Base-by-base conservation (phyloP, 176 grass and related monocot species). In the Cenchrus fungigraminus region DNA sequence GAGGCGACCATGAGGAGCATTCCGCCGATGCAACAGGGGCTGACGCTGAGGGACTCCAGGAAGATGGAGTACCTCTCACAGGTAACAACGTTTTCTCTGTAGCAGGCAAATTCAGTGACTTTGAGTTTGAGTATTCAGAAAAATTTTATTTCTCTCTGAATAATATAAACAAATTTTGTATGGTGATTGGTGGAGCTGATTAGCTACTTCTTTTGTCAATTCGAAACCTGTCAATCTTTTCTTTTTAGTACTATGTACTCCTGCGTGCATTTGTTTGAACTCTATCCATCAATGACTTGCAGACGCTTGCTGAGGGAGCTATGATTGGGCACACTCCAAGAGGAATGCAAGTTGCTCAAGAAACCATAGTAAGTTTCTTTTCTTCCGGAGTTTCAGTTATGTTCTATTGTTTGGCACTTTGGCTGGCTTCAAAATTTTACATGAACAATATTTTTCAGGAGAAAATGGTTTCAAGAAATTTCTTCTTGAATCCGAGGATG, bases 271-370 rank as follows among this genome's bases (percentile, higher is more conserved):
- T 66, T 34, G 6, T 53, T 16, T 83, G 6, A 77, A 72, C 71
- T 86, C 37, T 85, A 62, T 85, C 25, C 58, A 53, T 79, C 17
- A 12, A 71, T 90, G 51, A 16, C 22, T 31, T 84, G 50, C 77
- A 98, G 97, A 94, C 90, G 46, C 86, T 98, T 71, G 85, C 89
- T 52, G 93, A 98, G 81, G 97, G 93, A 89, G 97, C 91, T 71
- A 98, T 96, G 97, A 75, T 95, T 91, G 96, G 91, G 68, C 59
- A 98, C 80, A 95, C 97, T 50, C 84, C 79, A 81, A 94, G 84
- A 89, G 97, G 97, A 83, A 96, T 98, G 93, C 93, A 98, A 89
- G 74, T 98, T 92, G 97, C 97, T 92, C 97, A 92, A 90, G 92
- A 90, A 85, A 87, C 70, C 82, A 61, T 96, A 74, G 97, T 96